These are phyloP conservation scores for Rosa multiflora DNA, from an alignment of 306 rosid genomes.

Conservation along the genomic window DNA sequence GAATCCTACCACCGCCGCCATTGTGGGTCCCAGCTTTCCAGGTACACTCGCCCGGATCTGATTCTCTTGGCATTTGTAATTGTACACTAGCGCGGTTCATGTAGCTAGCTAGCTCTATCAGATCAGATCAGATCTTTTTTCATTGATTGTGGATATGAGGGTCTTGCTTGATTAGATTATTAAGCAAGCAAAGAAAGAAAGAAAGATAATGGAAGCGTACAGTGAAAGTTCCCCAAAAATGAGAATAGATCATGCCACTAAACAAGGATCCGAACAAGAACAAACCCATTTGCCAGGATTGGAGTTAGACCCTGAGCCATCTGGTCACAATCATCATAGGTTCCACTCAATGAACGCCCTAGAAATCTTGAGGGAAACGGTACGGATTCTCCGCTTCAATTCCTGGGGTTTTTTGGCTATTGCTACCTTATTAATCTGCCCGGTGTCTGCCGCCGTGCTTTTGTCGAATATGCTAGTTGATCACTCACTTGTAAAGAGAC, in stretches of 20 bases:
- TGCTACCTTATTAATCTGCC: constrained; percentile 67
- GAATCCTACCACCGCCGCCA: background rate
- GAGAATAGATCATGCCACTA: constrained; percentile 48
- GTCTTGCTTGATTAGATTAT: background rate
- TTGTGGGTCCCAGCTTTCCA: background rate
- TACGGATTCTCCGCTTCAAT: constrained; percentile 80
- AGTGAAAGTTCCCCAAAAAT: constrained; percentile 52
- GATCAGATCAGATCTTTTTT: constrained; percentile 46
- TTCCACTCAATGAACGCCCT: constrained; percentile 80
- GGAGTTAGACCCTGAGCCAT: constrained; percentile 32
- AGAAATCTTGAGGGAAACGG: constrained; percentile 85
- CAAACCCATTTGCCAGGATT: constrained; percentile 38
- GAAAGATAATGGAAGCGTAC: constrained; percentile 52
- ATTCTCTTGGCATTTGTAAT: background rate
- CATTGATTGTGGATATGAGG: background rate
- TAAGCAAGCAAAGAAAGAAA: background rate
- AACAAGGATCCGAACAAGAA: constrained; percentile 50
- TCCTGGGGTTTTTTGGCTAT: constrained; percentile 68
- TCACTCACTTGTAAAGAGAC: constrained; percentile 56
- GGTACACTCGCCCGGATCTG: background rate
- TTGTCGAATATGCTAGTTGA: constrained; percentile 72
- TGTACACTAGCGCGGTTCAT: background rate
- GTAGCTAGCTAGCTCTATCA: constrained; percentile 19
- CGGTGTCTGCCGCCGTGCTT: constrained; percentile 75
- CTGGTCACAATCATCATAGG: constrained; percentile 31